Evolutionary conservation across 2,329 filamentous ascomycete genomes (phyloP), one percentile per base, ranked within the genome.

Genomic region (Ophiostoma pallidulum): DNA sequence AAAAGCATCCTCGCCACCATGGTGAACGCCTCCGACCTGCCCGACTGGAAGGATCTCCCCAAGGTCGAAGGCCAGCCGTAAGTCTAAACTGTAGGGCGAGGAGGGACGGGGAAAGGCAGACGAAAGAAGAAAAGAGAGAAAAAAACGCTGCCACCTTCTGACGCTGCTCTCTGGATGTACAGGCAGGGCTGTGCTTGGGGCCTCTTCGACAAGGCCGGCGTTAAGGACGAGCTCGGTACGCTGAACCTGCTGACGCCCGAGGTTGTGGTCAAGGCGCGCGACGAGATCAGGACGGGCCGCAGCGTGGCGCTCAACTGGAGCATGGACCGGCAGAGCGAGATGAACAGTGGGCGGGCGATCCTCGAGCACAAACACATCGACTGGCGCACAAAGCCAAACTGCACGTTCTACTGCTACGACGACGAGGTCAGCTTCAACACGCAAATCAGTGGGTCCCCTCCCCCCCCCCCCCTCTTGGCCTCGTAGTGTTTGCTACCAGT

Each of bases 291-390:
- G 53, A 75, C 72, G 5, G 78, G 79, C 24, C 40, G 29, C 43
- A 73, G 72, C 29, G 66, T 82, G 46, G 77, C 74, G 1, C 69
- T 82, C 16, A 77, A 83, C 62, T 78, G 77, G 68, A 71, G 76
- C 0, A 65, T 83, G 8, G 67, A 77, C 60, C 71, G 72, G 3
- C 73, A 77, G 57, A 59, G 67, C 14, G 62, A 71, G 28, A 60
- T 69, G 4, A 69, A 75, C 8, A 75, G 78, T 60, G 66, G 69
- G 43, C 70, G 79, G 14, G 68, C 73, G 50, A 61, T 67, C 3
- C 78, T 84, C 57, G 66, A 75, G 41, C 55, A 57, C 33, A 36
- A 53, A 13, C 28, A 55, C 28, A 49, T 55, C 31, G 44, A 43
- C 44, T 50, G 45, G 50, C 47, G 43, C 12, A 39, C 20, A 14